Conservation (phyloP, 495 filamentous ascomycete species). For the Neurospora sp. region DNA sequence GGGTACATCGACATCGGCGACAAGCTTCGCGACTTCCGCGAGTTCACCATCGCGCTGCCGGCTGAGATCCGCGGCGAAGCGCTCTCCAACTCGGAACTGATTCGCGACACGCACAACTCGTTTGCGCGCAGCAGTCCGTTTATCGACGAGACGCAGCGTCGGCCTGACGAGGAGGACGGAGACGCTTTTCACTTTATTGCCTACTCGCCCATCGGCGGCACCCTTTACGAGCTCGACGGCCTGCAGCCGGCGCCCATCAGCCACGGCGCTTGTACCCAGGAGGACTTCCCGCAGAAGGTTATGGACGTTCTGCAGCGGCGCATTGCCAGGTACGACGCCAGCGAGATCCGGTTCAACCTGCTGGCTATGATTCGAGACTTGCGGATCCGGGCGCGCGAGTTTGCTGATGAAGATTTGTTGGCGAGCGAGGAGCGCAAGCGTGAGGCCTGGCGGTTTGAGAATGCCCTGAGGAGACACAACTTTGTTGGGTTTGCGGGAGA, state of each 20-base stretch:
- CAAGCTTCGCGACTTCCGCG: slow-evolving; percentile 67
- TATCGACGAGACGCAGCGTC: slow-evolving; percentile 70
- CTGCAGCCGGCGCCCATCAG: slow-evolving; percentile 84
- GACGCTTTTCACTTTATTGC: slow-evolving; percentile 98
- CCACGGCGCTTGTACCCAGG: slow-evolving; percentile 62
- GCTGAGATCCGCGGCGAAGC: slow-evolving; percentile 59
- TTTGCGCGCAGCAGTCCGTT: slow-evolving; percentile 87
- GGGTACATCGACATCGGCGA: slow-evolving; percentile 42
- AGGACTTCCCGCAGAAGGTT: slow-evolving; percentile 69
- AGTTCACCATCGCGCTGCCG: slow-evolving; percentile 84
- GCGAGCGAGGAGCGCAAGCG: slow-evolving; percentile 77
- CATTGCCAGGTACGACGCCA: slow-evolving; percentile 73
- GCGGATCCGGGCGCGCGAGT: slow-evolving; percentile 61
- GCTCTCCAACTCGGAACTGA: slow-evolving; percentile 60
- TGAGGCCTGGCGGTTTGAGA: slow-evolving; percentile 87
- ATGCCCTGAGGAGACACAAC: slow-evolving; percentile 84
- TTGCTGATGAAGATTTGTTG: slow-evolving; percentile 72
- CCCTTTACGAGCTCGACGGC: slow-evolving; percentile 90
- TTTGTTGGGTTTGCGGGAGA: slow-evolving; percentile 95
- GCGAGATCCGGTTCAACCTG: slow-evolving; percentile 91
- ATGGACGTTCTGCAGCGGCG: slow-evolving; percentile 78
- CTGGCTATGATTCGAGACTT: slow-evolving; percentile 84
- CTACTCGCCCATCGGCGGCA: slow-evolving; percentile 71
- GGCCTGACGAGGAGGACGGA: slow-evolving; percentile 47
- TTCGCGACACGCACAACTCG: slow-evolving; percentile 86